These are phyloP conservation scores for Gnomoniopsis sp. DNA, from an alignment of 2,329 filamentous ascomycete genomes.

Conservation along the genomic window DNA sequence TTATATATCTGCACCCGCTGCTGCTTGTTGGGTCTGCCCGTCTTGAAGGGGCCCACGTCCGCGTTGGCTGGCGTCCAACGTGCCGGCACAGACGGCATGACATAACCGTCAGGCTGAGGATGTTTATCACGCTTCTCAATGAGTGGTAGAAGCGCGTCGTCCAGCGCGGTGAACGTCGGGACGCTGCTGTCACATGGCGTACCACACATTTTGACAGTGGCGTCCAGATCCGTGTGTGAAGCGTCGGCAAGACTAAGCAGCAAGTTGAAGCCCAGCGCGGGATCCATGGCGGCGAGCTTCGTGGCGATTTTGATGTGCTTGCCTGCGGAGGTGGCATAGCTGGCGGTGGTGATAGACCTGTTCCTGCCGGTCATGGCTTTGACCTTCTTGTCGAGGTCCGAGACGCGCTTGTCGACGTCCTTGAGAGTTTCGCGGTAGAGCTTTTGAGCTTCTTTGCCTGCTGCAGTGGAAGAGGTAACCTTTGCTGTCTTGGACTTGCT, in stretches of 20 bases:
- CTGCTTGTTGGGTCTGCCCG: neutral
- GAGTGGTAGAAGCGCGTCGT: neutral
- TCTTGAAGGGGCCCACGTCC: neutral
- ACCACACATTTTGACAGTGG: neutral
- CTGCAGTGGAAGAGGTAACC: neutral
- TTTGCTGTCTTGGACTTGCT: neutral
- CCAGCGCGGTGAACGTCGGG: neutral
- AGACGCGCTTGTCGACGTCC: neutral
- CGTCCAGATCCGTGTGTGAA: neutral
- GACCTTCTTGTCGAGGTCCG: neutral
- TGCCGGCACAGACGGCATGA: neutral
- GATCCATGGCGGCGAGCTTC: neutral
- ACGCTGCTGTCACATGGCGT: neutral
- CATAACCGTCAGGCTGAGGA: neutral
- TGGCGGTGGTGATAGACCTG: neutral
- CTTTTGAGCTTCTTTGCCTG: neutral
- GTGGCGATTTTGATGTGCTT: neutral
- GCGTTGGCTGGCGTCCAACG: neutral
- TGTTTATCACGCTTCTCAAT: neutral
- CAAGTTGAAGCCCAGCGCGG: neutral
- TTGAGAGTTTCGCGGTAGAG: neutral
- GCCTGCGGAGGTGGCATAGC: neutral
- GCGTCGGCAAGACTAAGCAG: neutral
- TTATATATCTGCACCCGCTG: neutral
- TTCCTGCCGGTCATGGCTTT: neutral